phyloP scores from a whole-genome alignment of 495 filamentous ascomycete genomes.

The Penicillium turbatum region DNA sequence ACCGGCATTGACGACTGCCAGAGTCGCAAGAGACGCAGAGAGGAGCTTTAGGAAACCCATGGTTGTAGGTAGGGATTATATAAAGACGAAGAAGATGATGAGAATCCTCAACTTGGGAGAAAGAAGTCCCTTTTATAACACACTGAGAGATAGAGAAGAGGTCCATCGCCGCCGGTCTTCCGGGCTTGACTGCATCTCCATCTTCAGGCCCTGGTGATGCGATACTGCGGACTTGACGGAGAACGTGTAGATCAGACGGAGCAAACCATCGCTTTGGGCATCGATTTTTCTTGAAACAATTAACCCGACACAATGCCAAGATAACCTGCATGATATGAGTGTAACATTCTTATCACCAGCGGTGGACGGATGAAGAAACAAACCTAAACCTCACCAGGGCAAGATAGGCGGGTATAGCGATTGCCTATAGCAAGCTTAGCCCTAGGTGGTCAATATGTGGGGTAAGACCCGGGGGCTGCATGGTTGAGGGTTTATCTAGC shows the following conservation, averaged over 20 bases:
- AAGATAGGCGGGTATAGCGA: constrained; percentile 7
- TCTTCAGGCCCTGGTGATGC: constrained; percentile 2
- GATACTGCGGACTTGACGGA: constrained; percentile 6
- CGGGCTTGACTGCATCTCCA: constrained; percentile 6
- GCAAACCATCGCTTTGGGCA: constrained; percentile 5
- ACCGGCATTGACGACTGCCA: constrained; percentile 13
- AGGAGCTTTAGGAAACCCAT: constrained; percentile 15
- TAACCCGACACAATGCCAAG: constrained; percentile 3
- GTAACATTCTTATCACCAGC: not conserved
- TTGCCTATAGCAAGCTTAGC: constrained; percentile 7
- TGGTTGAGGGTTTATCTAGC: not conserved
- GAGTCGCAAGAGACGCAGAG: constrained; percentile 11
- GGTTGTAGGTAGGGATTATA: constrained; percentile 3
- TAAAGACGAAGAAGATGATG: constrained; percentile 1
- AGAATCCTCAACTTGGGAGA: constrained; percentile 10
- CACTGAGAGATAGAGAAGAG: constrained; percentile 1
- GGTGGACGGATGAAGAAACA: not conserved
- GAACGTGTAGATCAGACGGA: constrained; percentile 6
- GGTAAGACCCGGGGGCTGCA: constrained; percentile 1
- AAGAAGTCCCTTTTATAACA: not conserved
- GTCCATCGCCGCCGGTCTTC: constrained; percentile 12
- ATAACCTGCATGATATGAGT: not conserved
- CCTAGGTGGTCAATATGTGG: not conserved
- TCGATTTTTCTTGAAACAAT: not conserved
- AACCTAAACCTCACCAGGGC: not conserved